Evolutionary conservation across 208 protist genomes (phyloP), one percentile per base, ranked within the genome.

Genomic region (Trypanosoma rangeli): DNA sequence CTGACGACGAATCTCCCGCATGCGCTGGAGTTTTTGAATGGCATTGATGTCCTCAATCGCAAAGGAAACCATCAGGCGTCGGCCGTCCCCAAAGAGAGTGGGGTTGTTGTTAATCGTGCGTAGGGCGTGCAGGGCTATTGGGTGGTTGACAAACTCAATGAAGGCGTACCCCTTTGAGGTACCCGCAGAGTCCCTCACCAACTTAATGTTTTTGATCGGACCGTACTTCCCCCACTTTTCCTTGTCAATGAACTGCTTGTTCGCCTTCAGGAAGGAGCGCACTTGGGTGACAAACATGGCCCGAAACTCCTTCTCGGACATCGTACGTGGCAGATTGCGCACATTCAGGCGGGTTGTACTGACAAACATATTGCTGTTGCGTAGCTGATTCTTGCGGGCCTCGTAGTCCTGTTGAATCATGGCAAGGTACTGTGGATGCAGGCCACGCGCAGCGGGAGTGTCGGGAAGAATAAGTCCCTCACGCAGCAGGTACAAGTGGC

Each of bases 21-120:
- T 87, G 15, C 87, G 88, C 76, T 90, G 65, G 52, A 96, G 76
- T 83, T 96, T 96, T 78, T 96, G 87, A 63, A 97, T 73, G 20
- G 89, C 90, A 56, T 84, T 87, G 44, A 84, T 92, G 70, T 95
- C 90, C 72, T 98, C 95, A 65, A 98, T 83, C 18, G 93, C 89
- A 54, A 98, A 98, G 50, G 93, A 93, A 3, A 97, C 93, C 70
- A 97, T 92, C 48, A 95, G 79, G 10, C 95, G 88, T 13, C 84
- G 80, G 64, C 91, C 77, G 33, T 93, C 83, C 31, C 87, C 87
- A 44, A 96, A 96, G 16, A 97, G 24, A 18, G 82, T 97, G 3
- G 95, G 95, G 73, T 98, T 98, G 78, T 98, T 98, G 77, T 98
- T 98, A 13, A 97, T 60, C 60, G 76, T 80, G 16, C 92, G 84